These are phyloP conservation scores for Parascedosporium putredinis DNA, from an alignment of 2,329 filamentous ascomycete species.

Conservation along the genomic window DNA sequence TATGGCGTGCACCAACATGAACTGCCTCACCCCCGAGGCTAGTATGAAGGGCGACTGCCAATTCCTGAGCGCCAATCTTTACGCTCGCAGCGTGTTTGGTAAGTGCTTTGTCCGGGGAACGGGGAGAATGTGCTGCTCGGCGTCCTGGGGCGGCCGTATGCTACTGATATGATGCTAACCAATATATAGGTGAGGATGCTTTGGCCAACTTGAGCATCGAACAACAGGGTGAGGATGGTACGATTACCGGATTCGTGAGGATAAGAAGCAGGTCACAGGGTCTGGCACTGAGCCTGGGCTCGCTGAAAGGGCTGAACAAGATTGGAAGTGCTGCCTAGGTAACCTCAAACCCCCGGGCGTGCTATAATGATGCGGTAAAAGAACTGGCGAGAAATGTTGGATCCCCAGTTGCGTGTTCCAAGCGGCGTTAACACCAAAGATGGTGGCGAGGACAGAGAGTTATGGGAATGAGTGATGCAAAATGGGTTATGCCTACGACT, in stretches of 20 bases:
- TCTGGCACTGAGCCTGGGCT: conserved; percentile 83
- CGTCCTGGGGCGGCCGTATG: neutral
- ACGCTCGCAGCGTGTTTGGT: conserved; percentile 97
- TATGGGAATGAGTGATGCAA: conserved; percentile 1
- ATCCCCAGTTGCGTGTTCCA: neutral
- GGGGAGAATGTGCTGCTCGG: too few species aligned
- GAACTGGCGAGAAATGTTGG: neutral
- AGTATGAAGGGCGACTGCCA: conserved; percentile 96
- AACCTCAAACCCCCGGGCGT: neutral
- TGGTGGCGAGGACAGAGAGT: neutral
- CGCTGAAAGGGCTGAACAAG: conserved; percentile 89
- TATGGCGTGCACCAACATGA: conserved; percentile 99
- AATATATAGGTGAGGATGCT: conserved; percentile 76
- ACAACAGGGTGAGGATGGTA: conserved; percentile 89
- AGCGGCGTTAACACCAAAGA: neutral
- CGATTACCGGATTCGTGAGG: conserved; percentile 92
- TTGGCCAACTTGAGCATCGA: conserved; percentile 96
- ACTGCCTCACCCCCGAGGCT: conserved; percentile 89
- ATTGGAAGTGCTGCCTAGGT: conserved; percentile 38
- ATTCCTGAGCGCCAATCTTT: conserved; percentile 93
- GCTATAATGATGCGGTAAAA: neutral
- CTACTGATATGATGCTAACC: conserved; percentile 2
- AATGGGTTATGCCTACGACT: conserved; percentile 3
- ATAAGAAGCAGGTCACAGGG: conserved; percentile 97
- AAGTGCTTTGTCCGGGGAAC: too few species aligned